Evolutionary conservation across 805 yeast genomes (phyloP), one percentile per base, ranked within the genome.

Genomic region (Pichia phayaonensis): DNA sequence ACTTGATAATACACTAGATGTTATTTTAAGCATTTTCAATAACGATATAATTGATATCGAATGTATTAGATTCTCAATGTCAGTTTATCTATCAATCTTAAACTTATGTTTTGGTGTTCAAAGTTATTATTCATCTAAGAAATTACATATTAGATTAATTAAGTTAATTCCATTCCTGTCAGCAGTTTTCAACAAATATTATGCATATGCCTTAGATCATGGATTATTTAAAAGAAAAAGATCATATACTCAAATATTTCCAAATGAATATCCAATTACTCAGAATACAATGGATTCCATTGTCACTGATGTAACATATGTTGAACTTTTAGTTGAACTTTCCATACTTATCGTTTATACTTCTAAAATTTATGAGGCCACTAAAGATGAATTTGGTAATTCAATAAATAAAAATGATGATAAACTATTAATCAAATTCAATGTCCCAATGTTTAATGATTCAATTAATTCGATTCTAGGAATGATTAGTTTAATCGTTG

Each of bases 241-340:
- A 68, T 74, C 80, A 0, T 85, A 83, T 60, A 82, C 88, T 0
- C 74, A 72, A 26, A 67, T 87, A 40, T 90, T 88, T 70, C 95
- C 94, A 10, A 72, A 73, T 27, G 64, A 68, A 16, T 79, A 76
- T 59, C 96, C 95, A 18, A 83, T 84, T 60, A 67, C 68, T 45
- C 83, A 80, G 42, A 60, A 73, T 29, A 80, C 90, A 0, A 77
- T 86, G 56, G 96, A 89, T 61, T 83, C 95, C 0, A 72, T 82
- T 42, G 85, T 86, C 20, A 79, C 80, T 54, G 86, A 83, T 54
- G 86, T 81, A 55, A 70, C 74, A 1, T 72, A 85, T 50, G 87
- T 82, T 26, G 97, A 89, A 62, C 72, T 84, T 3, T 68, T 88
- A 48, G 69, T 86, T 41, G 97, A 89, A 61, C 62, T 87, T 45